These are phyloP conservation scores for Corylus heterophylla DNA, from an alignment of 306 rosid genomes.

Conservation along the genomic window DNA sequence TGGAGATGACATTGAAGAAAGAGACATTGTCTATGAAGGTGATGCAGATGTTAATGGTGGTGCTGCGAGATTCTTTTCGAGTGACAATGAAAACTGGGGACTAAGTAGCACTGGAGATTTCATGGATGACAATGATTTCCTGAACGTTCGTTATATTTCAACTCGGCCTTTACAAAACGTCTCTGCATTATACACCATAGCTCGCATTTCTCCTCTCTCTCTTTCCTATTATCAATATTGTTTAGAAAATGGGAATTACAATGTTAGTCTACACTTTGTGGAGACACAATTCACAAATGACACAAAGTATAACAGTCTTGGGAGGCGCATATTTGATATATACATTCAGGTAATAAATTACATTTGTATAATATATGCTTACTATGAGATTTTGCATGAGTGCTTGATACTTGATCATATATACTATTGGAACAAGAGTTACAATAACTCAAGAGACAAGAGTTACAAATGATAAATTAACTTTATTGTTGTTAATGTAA, in stretches of 20 bases:
- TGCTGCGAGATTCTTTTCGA: slow-evolving; percentile 17
- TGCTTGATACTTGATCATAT: not conserved
- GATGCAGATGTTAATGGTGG: slow-evolving; percentile 42
- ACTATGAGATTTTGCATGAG: not conserved
- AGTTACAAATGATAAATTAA: too few relatives aligned
- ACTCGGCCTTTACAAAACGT: not conserved
- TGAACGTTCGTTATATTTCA: slow-evolving; percentile 21
- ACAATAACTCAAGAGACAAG: too few relatives aligned
- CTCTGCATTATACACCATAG: slow-evolving; percentile 18
- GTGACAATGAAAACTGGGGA: slow-evolving; percentile 30
- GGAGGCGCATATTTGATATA: slow-evolving; percentile 34
- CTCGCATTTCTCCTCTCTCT: slow-evolving; percentile 40
- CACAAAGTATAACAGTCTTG: slow-evolving; percentile 21
- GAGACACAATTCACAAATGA: slow-evolving; percentile 34
- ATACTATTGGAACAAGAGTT: too few relatives aligned
- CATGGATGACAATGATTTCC: slow-evolving; percentile 34
- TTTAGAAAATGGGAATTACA: slow-evolving; percentile 39
- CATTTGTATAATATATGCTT: not conserved
- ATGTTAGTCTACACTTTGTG: slow-evolving; percentile 40
- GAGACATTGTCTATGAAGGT: slow-evolving; percentile 21
- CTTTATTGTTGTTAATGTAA: too few relatives aligned
- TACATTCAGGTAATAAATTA: not conserved
- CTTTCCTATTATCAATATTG: slow-evolving; percentile 43
- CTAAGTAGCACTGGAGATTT: slow-evolving; percentile 49
- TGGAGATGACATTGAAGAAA: not conserved